Percentiles rank a stretch among this genome's conserved stretches.
Evolutionary conservation across 164 flowering plant species (phyloP).

Genomic region (Kalanchoe fedtschenkoi): DNA sequence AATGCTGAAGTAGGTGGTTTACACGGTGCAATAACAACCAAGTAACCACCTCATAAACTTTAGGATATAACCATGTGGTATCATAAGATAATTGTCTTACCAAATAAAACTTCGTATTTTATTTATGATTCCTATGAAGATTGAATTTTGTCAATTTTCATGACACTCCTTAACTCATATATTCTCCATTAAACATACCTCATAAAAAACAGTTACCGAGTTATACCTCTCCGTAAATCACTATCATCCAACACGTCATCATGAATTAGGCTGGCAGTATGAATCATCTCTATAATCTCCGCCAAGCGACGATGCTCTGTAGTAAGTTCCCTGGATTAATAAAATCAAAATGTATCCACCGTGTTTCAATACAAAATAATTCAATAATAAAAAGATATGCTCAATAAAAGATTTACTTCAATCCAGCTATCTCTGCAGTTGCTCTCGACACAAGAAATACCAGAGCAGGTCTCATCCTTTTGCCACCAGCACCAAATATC

Average conservation of each 20-base stretch:
- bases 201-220: not conserved
- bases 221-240: slow-evolving; percentile 71
- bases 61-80: no score
- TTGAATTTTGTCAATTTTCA: no score
- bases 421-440: slow-evolving; percentile 58
- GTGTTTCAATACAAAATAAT: not conserved
- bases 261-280: slow-evolving; percentile 93
- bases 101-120: no score
- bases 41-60: no score
- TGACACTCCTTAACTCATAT: no score
- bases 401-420: slow-evolving; percentile 38
- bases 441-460: slow-evolving; percentile 88
- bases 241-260: slow-evolving; percentile 97
- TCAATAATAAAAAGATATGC: not conserved
- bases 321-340: slow-evolving; percentile 64
- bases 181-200: not conserved
- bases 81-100: no score
- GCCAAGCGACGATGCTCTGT: slow-evolving; percentile 82
- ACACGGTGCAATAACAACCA: no score
- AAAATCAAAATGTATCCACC: slow-evolving; percentile 2
- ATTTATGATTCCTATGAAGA: no score
- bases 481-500: slow-evolving; percentile 98
- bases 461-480: slow-evolving; percentile 92
- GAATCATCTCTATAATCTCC: slow-evolving; percentile 97
- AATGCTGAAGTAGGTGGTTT: no score